Conservation (phyloP, 306 rosid genomes). For the Vigna unguiculata region DNA sequence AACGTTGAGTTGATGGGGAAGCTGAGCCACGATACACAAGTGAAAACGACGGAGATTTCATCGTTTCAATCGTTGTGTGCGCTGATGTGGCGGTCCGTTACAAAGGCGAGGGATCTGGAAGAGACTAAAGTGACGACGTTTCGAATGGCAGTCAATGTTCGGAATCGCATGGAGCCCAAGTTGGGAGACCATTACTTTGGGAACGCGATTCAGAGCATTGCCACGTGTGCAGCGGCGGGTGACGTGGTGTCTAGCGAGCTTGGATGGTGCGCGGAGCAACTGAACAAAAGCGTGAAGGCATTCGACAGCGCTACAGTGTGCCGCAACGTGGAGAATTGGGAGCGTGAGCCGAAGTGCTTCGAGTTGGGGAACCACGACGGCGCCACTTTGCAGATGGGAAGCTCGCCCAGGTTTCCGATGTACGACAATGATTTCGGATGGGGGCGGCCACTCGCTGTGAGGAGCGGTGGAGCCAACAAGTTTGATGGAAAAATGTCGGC, state of each 20-base stretch:
- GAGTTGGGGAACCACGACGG: conserved; percentile 84
- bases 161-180: conserved; percentile 76
- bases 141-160: conserved; percentile 81
- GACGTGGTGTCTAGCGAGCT: conserved; percentile 62
- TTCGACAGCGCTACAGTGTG: conserved; percentile 64
- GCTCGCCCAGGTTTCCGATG: conserved; percentile 94
- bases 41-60: conserved; percentile 57
- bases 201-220: conserved; percentile 82
- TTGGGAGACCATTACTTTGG: conserved; percentile 70
- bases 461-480: conserved; percentile 81
- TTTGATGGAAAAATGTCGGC: conserved; percentile 91
- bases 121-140: conserved; percentile 68
- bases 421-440: conserved; percentile 89
- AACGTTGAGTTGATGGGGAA: conserved; percentile 56
- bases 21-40: conserved; percentile 54
- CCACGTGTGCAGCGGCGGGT: conserved; percentile 52
- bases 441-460: conserved; percentile 80
- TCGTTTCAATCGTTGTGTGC: conserved; percentile 84
- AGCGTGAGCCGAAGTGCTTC: conserved; percentile 66
- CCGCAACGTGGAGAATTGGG: conserved; percentile 70
- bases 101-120: conserved; percentile 73
- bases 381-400: conserved; percentile 79
- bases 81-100: conserved; percentile 71
- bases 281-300: conserved; percentile 66
- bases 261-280: conserved; percentile 77